Evolutionary conservation across 768 basidiomycete species (phyloP).

Genomic region (Calvatia gigantea): DNA sequence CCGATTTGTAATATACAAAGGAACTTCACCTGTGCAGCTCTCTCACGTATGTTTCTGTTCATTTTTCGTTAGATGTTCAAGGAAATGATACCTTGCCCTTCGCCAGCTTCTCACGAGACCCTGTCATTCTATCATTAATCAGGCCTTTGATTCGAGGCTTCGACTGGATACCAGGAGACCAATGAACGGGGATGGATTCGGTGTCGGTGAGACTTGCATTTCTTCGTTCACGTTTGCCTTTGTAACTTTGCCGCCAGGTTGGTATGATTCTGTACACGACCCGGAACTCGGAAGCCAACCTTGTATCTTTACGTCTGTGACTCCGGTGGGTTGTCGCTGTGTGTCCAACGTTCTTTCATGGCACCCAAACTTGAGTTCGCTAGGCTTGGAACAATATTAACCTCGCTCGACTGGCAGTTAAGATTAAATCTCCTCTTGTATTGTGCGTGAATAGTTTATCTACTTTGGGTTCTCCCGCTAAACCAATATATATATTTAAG

Average conservation of each 20-base stretch:
- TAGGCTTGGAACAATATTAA: constrained; percentile 98
- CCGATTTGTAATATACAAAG: constrained; percentile 93
- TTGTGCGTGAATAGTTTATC: constrained; percentile 56
- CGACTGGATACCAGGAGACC: constrained; percentile 77
- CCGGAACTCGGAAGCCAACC: constrained; percentile 84
- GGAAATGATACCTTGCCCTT: constrained; percentile 6
- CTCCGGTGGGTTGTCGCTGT: constrained; percentile 53
- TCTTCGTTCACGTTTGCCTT: not conserved
- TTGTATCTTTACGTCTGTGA: constrained; percentile 94
- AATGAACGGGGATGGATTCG: constrained; percentile 97
- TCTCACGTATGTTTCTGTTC: constrained; percentile 58
- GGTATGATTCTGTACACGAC: constrained; percentile 89
- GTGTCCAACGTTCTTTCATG: not conserved
- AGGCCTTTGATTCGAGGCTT: constrained; percentile 92
- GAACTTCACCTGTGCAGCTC: constrained; percentile 87
- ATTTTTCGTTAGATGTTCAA: constrained; percentile 1
- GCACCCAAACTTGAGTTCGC: not conserved
- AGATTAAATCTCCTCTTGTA: constrained; percentile 93
- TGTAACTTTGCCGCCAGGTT: constrained; percentile 46
- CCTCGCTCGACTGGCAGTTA: constrained; percentile 89
- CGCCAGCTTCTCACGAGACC: constrained; percentile 84
- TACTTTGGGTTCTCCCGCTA: not conserved
- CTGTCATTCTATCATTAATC: constrained; percentile 94
- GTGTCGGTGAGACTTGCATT: constrained; percentile 62
- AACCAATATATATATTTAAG: constrained; percentile 27